Evolutionary conservation across 192 early-diverging fungal species (phyloP).

Genomic region (Backusella tarrabulga): DNA sequence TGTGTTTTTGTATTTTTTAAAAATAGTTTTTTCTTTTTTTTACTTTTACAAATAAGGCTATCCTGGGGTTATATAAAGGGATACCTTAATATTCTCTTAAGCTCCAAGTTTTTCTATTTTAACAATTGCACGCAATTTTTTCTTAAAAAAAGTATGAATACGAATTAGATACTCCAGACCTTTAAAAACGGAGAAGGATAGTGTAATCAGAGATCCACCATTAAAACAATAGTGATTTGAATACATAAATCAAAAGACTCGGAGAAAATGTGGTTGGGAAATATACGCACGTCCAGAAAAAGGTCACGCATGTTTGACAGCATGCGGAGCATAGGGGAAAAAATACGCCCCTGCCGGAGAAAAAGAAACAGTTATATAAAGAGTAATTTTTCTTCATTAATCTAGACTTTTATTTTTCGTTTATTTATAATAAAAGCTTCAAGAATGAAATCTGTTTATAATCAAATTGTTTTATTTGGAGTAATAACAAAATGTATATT

Average conservation of each 20-base stretch:
- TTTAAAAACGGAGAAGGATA: background rate
- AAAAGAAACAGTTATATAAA: background rate
- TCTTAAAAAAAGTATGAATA: too few species aligned
- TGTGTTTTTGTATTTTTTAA: too few species aligned
- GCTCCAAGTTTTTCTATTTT: background rate
- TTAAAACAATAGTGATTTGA: background rate
- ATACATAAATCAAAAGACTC: background rate
- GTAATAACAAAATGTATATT: background rate
- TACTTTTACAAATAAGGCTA: too few species aligned
- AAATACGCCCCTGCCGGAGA: background rate
- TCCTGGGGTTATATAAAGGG: too few species aligned
- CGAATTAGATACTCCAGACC: too few species aligned
- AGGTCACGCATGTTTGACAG: background rate
- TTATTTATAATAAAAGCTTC: background rate
- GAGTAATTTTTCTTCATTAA: background rate
- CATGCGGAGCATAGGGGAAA: background rate
- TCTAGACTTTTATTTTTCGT: background rate
- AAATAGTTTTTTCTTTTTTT: too few species aligned
- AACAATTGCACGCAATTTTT: background rate
- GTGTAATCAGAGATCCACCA: background rate
- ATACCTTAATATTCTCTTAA: background rate
- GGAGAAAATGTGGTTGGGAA: background rate
- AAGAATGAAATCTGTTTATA: background rate
- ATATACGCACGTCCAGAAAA: background rate
- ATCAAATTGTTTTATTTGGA: constrained; percentile 31